Percentiles rank a stretch among this genome's conserved stretches.
These are phyloP conservation scores for Podosphaera fusca DNA, from an alignment of 2,329 filamentous ascomycete genomes.

Conservation along the genomic window DNA sequence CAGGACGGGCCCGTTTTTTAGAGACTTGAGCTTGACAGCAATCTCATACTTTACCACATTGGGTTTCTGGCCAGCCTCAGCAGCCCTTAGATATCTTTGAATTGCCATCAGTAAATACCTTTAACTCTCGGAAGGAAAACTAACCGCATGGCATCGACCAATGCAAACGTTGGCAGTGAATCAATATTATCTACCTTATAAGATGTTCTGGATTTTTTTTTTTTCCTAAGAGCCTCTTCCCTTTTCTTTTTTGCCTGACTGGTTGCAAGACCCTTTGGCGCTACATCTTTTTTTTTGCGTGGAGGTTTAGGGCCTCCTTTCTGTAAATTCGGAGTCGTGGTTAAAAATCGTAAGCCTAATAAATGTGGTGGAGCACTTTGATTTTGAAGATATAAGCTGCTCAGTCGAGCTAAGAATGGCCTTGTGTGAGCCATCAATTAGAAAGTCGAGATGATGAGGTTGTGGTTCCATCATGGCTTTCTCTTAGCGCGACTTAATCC, in stretches of 20 bases:
- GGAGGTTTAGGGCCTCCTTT: conserved; percentile 6
- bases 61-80: conserved; percentile 67
- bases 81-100: conserved; percentile 63
- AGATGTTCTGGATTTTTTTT: conserved; percentile 14
- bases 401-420: conserved; percentile 16
- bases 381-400: conserved; percentile 10
- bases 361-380: conserved; percentile 4
- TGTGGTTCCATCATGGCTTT: too few relatives aligned
- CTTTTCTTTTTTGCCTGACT: conserved; percentile 15
- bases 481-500: background rate
- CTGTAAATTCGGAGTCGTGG: conserved; percentile 7
- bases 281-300: conserved; percentile 8
- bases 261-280: conserved; percentile 3
- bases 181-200: conserved; percentile 17
- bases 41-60: conserved; percentile 68
- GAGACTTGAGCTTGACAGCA: conserved; percentile 57
- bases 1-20: conserved; percentile 67
- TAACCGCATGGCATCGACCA: conserved; percentile 84
- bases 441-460: background rate
- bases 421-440: conserved; percentile 12
- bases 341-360: conserved; percentile 7
- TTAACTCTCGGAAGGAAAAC: conserved; percentile 9
- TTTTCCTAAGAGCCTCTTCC: conserved; percentile 11
- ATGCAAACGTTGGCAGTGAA: conserved; percentile 40
- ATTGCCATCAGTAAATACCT: conserved; percentile 3